phyloP scores from a whole-genome alignment of 352 stramenopile species.

The Phytophthora foliorum region DNA sequence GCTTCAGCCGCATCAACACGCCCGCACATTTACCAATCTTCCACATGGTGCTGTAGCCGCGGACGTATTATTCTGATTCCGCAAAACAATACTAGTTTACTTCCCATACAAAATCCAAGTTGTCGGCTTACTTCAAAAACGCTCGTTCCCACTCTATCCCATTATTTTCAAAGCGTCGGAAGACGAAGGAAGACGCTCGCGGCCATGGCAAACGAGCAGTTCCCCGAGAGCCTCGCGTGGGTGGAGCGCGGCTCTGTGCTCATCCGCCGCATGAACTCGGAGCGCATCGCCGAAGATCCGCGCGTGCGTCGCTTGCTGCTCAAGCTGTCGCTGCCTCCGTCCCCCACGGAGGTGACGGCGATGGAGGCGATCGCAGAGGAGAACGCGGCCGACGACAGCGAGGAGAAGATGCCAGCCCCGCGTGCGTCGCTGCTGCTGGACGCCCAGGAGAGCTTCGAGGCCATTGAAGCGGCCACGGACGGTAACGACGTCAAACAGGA shows the following conservation, averaged over 20 bases:
- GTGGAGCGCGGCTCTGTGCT: slow-evolving; percentile 86
- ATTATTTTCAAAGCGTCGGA: slow-evolving; percentile 14
- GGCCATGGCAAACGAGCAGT: slow-evolving; percentile 33
- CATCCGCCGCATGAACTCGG: slow-evolving; percentile 91
- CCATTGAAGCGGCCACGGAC: slow-evolving; percentile 69
- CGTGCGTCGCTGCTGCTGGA: slow-evolving; percentile 41
- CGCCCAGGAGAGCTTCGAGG: slow-evolving; percentile 69
- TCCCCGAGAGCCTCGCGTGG: slow-evolving; percentile 70
- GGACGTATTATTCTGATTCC: not conserved
- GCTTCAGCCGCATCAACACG: not conserved
- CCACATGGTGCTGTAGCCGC: slow-evolving; percentile 13
- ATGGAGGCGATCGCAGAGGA: slow-evolving; percentile 47
- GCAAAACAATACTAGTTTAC: too few species aligned
- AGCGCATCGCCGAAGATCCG: slow-evolving; percentile 87
- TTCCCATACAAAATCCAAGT: slow-evolving; percentile 9
- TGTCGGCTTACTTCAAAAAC: slow-evolving; percentile 10
- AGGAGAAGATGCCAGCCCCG: slow-evolving; percentile 47
- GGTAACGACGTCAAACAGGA: slow-evolving; percentile 73
- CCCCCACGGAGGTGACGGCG: slow-evolving; percentile 27
- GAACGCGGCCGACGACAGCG: slow-evolving; percentile 15
- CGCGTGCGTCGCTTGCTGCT: slow-evolving; percentile 76
- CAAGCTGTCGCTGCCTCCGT: slow-evolving; percentile 36
- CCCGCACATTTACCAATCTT: slow-evolving; percentile 9
- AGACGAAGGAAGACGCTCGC: too few species aligned
- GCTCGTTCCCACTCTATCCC: slow-evolving; percentile 13